A percentile compares a stretch with the other conserved stretches of the same genome.
Conservation (phyloP, 192 early-diverging fungal genomes). For the Coemansia sp. region DNA sequence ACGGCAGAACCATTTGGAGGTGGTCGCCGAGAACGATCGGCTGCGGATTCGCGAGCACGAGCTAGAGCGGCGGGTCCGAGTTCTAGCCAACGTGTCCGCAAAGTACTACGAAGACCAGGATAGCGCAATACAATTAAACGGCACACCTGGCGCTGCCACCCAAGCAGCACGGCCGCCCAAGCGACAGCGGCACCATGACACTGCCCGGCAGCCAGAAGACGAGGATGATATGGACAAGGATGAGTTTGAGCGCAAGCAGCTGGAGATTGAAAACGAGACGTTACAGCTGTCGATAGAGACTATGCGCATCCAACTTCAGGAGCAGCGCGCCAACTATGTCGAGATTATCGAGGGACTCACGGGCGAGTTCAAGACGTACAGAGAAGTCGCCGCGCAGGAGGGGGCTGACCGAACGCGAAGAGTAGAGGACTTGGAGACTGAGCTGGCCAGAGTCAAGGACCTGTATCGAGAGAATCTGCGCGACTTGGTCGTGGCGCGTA, state of each 20-base stretch:
- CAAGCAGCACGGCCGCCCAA: conserved; percentile 30
- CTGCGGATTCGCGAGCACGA: conserved; percentile 49
- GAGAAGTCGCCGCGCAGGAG: conserved; percentile 19
- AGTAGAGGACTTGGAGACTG: conserved; percentile 35
- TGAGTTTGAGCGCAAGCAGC: conserved; percentile 33
- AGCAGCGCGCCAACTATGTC: conserved; percentile 46
- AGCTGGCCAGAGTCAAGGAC: conserved; percentile 39
- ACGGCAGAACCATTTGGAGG: conserved; percentile 43
- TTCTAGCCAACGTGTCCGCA: conserved; percentile 34
- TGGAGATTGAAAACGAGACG: conserved; percentile 51
- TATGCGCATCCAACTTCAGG: conserved; percentile 53
- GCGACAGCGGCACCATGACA: conserved; percentile 23
- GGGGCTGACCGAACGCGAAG: conserved; percentile 23
- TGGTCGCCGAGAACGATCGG: conserved; percentile 47
- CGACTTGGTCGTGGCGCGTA: conserved; percentile 44
- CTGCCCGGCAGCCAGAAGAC: neutral
- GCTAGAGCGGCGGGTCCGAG: conserved; percentile 39
- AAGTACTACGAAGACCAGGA: conserved; percentile 40
- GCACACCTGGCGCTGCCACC: conserved; percentile 3
- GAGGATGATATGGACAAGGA: conserved; percentile 16
- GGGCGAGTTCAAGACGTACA: conserved; percentile 36
- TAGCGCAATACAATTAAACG: conserved; percentile 4
- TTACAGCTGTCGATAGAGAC: conserved; percentile 48
- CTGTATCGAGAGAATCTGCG: conserved; percentile 50
- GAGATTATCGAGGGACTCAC: conserved; percentile 48